phyloP scores from a whole-genome alignment of 1,284 basidiomycete species.

The Tylopilus sp. region DNA sequence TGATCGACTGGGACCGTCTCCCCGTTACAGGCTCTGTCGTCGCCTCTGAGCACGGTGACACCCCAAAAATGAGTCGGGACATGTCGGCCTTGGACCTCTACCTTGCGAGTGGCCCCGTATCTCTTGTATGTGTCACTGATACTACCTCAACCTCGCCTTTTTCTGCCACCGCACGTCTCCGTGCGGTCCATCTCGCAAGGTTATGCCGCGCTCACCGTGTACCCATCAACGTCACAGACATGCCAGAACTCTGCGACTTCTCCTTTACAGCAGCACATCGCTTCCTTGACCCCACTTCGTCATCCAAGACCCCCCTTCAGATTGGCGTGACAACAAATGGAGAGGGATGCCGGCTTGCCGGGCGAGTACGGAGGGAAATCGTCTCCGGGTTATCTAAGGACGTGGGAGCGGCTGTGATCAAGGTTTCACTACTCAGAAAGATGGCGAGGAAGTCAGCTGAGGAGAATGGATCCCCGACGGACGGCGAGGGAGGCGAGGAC shows the following conservation, averaged over 20 bases:
- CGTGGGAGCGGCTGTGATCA: constrained; percentile 76
- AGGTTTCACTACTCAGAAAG: constrained; percentile 69
- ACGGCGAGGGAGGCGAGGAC: constrained; percentile 53
- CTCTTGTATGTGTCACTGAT: constrained; percentile 70
- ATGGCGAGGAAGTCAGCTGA: constrained; percentile 51
- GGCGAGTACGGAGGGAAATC: constrained; percentile 81
- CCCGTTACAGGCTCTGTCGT: neutral
- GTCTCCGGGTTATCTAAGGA: constrained; percentile 73
- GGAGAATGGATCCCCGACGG: constrained; percentile 3
- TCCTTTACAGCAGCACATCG: constrained; percentile 88
- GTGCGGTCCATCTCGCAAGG: constrained; percentile 49
- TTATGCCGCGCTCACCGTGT: constrained; percentile 66
- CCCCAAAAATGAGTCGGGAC: constrained; percentile 33
- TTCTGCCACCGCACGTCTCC: constrained; percentile 36
- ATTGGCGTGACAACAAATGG: constrained; percentile 92
- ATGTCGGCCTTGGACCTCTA: constrained; percentile 48
- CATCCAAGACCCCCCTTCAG: constrained; percentile 65
- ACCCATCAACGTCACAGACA: constrained; percentile 85
- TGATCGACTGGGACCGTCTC: constrained; percentile 55
- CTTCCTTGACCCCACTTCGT: constrained; percentile 55
- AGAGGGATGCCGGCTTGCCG: constrained; percentile 84
- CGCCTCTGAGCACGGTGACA: neutral
- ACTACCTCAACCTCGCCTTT: constrained; percentile 21
- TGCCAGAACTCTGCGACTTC: constrained; percentile 86
- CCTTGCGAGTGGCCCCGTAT: constrained; percentile 42